Base-by-base conservation (phyloP, 73 alveolate genomes). In the Paramecium caudatum region DNA sequence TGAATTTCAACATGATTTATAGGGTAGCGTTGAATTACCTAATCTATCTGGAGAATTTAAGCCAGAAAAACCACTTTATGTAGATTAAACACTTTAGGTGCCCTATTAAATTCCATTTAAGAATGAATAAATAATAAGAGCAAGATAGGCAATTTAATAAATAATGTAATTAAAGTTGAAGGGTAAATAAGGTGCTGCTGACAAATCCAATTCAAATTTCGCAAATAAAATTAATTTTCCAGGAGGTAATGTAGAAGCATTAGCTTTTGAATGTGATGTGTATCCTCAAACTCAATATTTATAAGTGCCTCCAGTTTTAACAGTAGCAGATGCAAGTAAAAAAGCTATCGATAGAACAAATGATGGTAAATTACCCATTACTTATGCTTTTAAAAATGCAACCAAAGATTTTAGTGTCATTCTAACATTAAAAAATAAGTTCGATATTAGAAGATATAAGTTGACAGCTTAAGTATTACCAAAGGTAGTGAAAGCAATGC, bases 401-500 rank as follows among this genome's bases (percentile, higher is more conserved):
- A 78, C 98, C 46, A 97, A 96, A 12, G 93, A 95, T 10, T 96
- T 95, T 43, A 95, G 97, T 27, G 93, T 95, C 91, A 88, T 90
- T 16, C 80, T 95, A 46, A 94, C 96, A 30, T 43, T 96, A 62
- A 95, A 93, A 91, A 93, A 95, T 9, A 86, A 95, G 39, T 93
- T 97, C 90, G 99, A 98, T 93, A 96, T 98, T 47, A 92, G 99
- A 78, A 95, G 98, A n/a, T 97, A 96, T 91, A 97, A 96, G 82
- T 91, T 96, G 84, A 93, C 90, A 69, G 98, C 97, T 25, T 94
- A 94, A 86, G 99, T 98, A 8, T 95, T 95, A 46, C 99, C 99
- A 0, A 93, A 97, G 90, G 96, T 93, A 82, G 97, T 96, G 61
- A 97, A 95, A 91, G 99, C 99, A 4, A 93, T 95, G 34, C 87